These are phyloP conservation scores for Avena insularis DNA, from an alignment of 176 grass and related monocot species.

Conservation along the genomic window DNA sequence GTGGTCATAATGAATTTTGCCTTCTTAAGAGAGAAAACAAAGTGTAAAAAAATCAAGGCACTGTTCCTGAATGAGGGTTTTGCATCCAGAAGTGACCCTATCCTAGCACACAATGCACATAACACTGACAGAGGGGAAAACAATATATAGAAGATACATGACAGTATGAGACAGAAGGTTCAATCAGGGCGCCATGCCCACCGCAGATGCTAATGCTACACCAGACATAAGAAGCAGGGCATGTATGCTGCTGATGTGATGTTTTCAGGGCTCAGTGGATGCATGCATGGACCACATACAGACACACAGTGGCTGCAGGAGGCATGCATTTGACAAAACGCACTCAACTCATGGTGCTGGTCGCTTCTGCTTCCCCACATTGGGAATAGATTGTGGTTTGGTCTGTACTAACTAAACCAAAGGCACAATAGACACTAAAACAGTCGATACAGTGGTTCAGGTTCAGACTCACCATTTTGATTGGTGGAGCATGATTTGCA, in stretches of 20 bases:
- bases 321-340: constrained; percentile 12
- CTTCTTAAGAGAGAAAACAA: not conserved
- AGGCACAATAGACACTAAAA: not conserved
- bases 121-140: not conserved
- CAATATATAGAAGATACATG: not conserved
- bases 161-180: constrained; percentile 40
- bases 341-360: constrained; percentile 44
- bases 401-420: constrained; percentile 1
- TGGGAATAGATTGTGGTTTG: constrained; percentile 29
- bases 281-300: constrained; percentile 46
- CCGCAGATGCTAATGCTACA: constrained; percentile 23
- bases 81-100: constrained; percentile 1
- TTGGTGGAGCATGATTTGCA: not conserved
- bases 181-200: constrained; percentile 41
- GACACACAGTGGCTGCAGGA: constrained; percentile 25
- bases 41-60: not conserved
- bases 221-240: constrained; percentile 38
- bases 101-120: not conserved
- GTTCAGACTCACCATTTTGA: constrained; percentile 19
- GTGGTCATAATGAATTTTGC: constrained; percentile 30
- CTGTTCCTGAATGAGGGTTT: not conserved
- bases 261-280: constrained; percentile 38
- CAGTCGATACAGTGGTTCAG: constrained; percentile 19
- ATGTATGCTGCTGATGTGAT: constrained; percentile 19
- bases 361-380: constrained; percentile 42